Conservation (phyloP, 768 basidiomycete species). For the Naganishia vaughanmartiniae region DNA sequence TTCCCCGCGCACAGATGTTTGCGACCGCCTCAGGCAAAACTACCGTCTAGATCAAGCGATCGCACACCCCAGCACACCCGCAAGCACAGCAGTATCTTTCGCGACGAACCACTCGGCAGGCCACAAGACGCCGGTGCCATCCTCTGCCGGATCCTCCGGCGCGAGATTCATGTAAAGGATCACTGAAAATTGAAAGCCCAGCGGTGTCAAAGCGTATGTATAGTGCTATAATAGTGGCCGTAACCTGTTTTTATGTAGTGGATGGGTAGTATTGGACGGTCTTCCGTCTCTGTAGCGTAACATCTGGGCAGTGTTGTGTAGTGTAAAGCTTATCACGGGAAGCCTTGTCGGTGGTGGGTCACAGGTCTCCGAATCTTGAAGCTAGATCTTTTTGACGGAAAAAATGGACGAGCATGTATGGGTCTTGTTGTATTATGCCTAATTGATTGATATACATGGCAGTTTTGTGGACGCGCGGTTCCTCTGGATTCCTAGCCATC, state of each 20-base stretch:
- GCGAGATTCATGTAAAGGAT: slow-evolving; percentile 5
- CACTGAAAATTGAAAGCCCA: too few relatives aligned
- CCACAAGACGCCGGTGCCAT: slow-evolving; percentile 9
- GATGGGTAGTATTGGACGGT: background rate
- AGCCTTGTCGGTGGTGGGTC: background rate
- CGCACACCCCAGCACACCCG: slow-evolving; percentile 12
- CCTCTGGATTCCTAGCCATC: too few relatives aligned
- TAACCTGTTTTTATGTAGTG: background rate
- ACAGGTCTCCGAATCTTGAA: background rate
- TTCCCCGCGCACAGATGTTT: slow-evolving; percentile 14
- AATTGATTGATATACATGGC: slow-evolving; percentile 2
- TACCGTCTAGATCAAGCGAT: slow-evolving; percentile 27
- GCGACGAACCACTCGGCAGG: slow-evolving; percentile 1
- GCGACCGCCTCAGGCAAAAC: slow-evolving; percentile 19
- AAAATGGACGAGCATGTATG: background rate
- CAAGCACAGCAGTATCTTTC: slow-evolving; percentile 3
- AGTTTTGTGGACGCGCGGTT: too few relatives aligned
- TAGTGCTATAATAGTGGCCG: slow-evolving; percentile 13
- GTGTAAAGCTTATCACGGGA: background rate
- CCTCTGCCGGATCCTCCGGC: background rate
- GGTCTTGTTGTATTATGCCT: slow-evolving; percentile 9
- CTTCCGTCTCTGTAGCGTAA: background rate
- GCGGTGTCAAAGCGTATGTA: slow-evolving; percentile 1
- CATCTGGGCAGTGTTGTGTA: background rate
- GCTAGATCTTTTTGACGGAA: background rate